These are phyloP conservation scores for Fusarium chaquense DNA, from an alignment of 2,329 filamentous ascomycete genomes.

Conservation along the genomic window DNA sequence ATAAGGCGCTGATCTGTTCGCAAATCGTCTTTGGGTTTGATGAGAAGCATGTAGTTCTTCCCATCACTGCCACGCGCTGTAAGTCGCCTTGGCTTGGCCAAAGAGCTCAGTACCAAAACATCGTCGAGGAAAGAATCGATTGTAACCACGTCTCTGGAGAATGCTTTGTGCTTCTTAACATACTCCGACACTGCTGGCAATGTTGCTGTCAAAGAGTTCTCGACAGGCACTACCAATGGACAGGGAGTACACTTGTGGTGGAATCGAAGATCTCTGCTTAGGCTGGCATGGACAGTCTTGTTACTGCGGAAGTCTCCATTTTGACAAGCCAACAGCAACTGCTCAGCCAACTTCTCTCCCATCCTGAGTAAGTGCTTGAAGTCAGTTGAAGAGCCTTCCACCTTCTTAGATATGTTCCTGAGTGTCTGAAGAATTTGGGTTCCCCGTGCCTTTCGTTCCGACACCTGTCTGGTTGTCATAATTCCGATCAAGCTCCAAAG, in stretches of 20 bases:
- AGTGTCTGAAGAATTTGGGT: constrained; percentile 65
- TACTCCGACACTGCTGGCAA: constrained; percentile 81
- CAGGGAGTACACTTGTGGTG: constrained; percentile 86
- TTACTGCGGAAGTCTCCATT: constrained; percentile 78
- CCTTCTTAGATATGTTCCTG: constrained; percentile 62
- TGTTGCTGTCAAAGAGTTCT: constrained; percentile 84
- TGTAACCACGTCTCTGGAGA: constrained; percentile 86
- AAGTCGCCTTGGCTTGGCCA: constrained; percentile 92
- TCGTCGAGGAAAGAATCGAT: constrained; percentile 86
- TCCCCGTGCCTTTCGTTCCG: constrained; percentile 71
- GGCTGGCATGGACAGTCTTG: constrained; percentile 75
- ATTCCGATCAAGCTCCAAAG: constrained; percentile 92
- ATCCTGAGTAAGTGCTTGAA: constrained; percentile 78
- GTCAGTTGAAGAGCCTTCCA: constrained; percentile 66
- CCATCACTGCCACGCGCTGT: constrained; percentile 91
- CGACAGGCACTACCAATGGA: constrained; percentile 87
- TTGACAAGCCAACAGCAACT: constrained; percentile 83
- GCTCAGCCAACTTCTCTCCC: constrained; percentile 85
- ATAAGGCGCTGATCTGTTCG: constrained; percentile 97
- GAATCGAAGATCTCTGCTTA: constrained; percentile 83
- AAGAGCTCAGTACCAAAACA: constrained; percentile 87
- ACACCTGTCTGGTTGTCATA: constrained; percentile 79
- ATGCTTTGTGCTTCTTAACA: constrained; percentile 83
- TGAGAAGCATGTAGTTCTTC: constrained; percentile 86
- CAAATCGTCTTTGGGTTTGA: constrained; percentile 98